Evolutionary conservation across 2,329 filamentous ascomycete genomes (phyloP).

Genomic region (Stagonosporopsis vannaccii): DNA sequence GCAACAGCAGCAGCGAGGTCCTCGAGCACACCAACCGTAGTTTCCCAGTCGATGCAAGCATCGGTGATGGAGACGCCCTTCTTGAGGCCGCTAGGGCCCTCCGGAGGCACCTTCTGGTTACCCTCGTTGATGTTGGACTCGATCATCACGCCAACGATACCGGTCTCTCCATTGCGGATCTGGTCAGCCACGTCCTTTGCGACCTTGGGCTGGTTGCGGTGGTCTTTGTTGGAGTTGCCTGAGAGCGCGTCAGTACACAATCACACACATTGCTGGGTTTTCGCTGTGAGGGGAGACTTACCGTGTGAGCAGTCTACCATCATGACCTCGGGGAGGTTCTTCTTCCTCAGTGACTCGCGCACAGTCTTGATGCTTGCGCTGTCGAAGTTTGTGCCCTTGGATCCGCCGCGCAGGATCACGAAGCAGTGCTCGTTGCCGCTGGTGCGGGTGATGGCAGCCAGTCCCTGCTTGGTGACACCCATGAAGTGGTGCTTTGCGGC

Average conservation of each 20-base stretch:
- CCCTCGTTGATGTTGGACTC: conserved; percentile 96
- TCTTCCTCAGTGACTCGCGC: conserved; percentile 79
- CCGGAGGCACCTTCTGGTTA: conserved; percentile 77
- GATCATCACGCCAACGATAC: conserved; percentile 97
- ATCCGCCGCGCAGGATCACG: conserved; percentile 91
- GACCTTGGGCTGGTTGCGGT: conserved; percentile 96
- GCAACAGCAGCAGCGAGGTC: conserved; percentile 85
- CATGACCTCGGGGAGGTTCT: conserved; percentile 85
- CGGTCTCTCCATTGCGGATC: conserved; percentile 83
- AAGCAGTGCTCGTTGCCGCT: conserved; percentile 97
- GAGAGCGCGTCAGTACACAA: conserved; percentile 25
- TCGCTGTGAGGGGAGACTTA: conserved; percentile 46
- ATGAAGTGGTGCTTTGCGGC: conserved; percentile 94
- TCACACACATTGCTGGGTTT: not conserved
- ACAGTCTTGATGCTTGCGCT: conserved; percentile 79
- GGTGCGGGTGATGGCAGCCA: conserved; percentile 93
- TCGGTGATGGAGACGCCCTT: conserved; percentile 95
- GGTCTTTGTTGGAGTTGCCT: conserved; percentile 98
- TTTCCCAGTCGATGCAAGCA: conserved; percentile 94
- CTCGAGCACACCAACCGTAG: conserved; percentile 81
- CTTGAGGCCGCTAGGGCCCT: conserved; percentile 79
- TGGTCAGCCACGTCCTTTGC: conserved; percentile 83
- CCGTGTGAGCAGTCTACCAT: conserved; percentile 99
- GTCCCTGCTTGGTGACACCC: conserved; percentile 96
- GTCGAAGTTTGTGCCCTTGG: conserved; percentile 92